phyloP scores from a whole-genome alignment of 345 rosid species.

The Ceriops zippeliana region DNA sequence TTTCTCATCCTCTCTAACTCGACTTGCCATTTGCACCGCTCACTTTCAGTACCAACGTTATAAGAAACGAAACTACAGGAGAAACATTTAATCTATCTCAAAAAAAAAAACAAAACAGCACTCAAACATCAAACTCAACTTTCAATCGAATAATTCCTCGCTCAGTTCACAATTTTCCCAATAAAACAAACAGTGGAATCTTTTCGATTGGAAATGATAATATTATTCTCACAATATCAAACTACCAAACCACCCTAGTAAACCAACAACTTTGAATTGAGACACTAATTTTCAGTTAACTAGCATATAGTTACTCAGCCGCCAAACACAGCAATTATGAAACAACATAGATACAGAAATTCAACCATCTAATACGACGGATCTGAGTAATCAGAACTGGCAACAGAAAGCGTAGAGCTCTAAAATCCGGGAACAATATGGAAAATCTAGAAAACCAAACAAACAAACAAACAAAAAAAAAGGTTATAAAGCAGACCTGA shows the following conservation, averaged over 20 bases:
- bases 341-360: background rate
- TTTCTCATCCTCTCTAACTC: slow-evolving; percentile 83
- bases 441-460: background rate
- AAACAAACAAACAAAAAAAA: background rate
- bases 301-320: background rate
- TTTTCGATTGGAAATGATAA: background rate
- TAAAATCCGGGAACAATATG: background rate
- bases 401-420: background rate
- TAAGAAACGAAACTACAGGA: no score
- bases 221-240: background rate
- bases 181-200: background rate
- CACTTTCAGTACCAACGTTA: background rate
- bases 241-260: background rate
- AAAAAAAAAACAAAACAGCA: background rate
- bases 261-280: background rate
- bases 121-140: background rate
- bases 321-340: background rate
- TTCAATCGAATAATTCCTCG: background rate
- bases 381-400: slow-evolving; percentile 31
- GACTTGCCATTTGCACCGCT: slow-evolving; percentile 49
- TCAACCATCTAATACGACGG: slow-evolving; percentile 24
- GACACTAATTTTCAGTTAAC: background rate
- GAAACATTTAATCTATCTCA: no score
- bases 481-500: slow-evolving; percentile 22
- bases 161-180: no score